Evolutionary conservation across 164 flowering plant genomes (phyloP), one percentile per base, ranked within the genome.

Genomic region (Protea cynaroides): DNA sequence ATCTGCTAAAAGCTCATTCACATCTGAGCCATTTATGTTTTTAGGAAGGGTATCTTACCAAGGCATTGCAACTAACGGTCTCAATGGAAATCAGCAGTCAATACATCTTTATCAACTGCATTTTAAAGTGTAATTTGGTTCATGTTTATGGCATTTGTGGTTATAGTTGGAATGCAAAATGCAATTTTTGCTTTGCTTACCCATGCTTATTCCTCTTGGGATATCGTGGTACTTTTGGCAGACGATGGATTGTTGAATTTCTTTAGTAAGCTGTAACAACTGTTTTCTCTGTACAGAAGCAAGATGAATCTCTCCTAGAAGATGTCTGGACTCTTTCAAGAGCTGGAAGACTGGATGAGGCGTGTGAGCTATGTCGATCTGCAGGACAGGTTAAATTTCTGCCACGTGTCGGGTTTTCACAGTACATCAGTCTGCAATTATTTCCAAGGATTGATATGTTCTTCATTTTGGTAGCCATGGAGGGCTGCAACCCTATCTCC

Each of bases 271-370:
- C 52, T 63, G 40, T 22, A 47, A 0, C 10, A 18, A 62, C 40
- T 53, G 14, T 65, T 52, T 56, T 25, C 8, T 17, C 17, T 56
- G 57, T 23, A 67, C 86, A 95, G 99, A 95, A 87, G 78, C 97
- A 88, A 76, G 97, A 95, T 80, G 97, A 89, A 64, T 85, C 96
- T 69, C 86, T 95, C 65, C 65, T 95, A 56, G 99, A 95, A 78
- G 99, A 95, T 83, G 76, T 89, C 65, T 95, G 99, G 99, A 82
- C 76, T 69, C 79, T 95, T 50, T 65, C 91, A 69, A 82, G 86
- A 68, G 96, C 99, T 66, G 97, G 99, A 66, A 82, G 96, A 78
- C 65, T 83, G 64, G 94, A 88, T 62, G 97, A 95, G 77, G 99
- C 99, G 63, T 88, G 92, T 69, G 85, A 80, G 21, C 92, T 95